A percentile compares a stretch with the other conserved stretches of the same genome.
These are phyloP conservation scores for Globisporangium radiosum DNA, from an alignment of 352 stramenopile genomes.

Conservation along the genomic window DNA sequence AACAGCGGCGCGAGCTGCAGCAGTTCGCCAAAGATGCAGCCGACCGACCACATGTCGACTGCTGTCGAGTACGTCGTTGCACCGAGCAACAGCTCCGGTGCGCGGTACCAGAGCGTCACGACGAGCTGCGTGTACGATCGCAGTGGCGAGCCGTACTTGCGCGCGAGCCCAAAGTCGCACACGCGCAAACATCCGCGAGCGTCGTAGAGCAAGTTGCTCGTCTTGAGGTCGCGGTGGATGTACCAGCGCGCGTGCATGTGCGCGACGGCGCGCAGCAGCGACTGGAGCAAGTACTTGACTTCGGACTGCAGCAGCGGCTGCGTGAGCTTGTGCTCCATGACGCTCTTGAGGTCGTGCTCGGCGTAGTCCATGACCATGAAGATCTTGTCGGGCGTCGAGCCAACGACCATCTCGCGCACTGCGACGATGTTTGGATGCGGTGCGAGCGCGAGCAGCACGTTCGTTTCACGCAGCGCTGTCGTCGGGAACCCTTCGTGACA, in stretches of 20 bases:
- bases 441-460: conserved; percentile 65
- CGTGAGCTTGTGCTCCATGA: conserved; percentile 82
- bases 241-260: conserved; percentile 92
- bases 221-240: conserved; percentile 97
- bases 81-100: conserved; percentile 91
- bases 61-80: conserved; percentile 89
- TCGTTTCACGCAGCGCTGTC: conserved; percentile 81
- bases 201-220: conserved; percentile 96
- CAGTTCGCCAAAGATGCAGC: conserved; percentile 96
- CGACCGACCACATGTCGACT: conserved; percentile 96
- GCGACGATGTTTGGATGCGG: conserved; percentile 84
- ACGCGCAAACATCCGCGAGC: conserved; percentile 69
- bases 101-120: conserved; percentile 93
- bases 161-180: conserved; percentile 82
- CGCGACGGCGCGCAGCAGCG: conserved; percentile 83
- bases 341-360: conserved; percentile 80
- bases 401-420: conserved; percentile 87
- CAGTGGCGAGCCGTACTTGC: conserved; percentile 77
- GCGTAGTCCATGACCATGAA: conserved; percentile 91
- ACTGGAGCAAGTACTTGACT: conserved; percentile 92
- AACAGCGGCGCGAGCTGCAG: conserved; percentile 91
- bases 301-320: conserved; percentile 83
- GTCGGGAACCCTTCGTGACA: conserved; percentile 82
- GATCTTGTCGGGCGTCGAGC: conserved; percentile 81
- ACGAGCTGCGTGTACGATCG: conserved; percentile 88